A percentile compares a stretch with the other conserved stretches of the same genome.
phyloP scores from a whole-genome alignment of 148 eudicot genomes.

The Talinum fruticosum region DNA sequence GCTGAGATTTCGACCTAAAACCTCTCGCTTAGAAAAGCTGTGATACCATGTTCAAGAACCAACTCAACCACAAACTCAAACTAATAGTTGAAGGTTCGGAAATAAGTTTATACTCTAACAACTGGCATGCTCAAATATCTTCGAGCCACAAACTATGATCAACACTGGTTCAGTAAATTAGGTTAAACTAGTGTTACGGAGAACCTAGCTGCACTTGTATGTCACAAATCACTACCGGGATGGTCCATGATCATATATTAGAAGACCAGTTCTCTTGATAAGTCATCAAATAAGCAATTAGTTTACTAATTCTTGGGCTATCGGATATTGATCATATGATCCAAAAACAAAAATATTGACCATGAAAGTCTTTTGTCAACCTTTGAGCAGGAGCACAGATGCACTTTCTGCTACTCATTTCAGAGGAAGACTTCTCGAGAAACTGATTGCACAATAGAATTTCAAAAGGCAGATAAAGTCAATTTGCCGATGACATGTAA shows the following conservation, averaged over 20 bases:
- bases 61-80: too few relatives aligned
- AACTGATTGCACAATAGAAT: background rate
- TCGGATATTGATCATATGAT: too few relatives aligned
- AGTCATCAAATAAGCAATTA: background rate
- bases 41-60: too few relatives aligned
- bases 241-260: background rate
- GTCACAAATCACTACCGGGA: background rate
- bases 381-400: background rate
- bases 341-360: too few relatives aligned
- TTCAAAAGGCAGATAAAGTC: background rate
- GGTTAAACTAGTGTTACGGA: background rate
- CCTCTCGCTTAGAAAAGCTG: too few relatives aligned
- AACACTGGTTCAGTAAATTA: background rate
- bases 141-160: background rate
- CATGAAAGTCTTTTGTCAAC: background rate
- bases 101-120: too few relatives aligned
- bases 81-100: too few relatives aligned
- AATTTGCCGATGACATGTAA: background rate
- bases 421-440: background rate
- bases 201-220: too few relatives aligned
- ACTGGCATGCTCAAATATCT: background rate
- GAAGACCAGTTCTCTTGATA: background rate
- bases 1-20: too few relatives aligned
- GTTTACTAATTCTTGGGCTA: background rate
- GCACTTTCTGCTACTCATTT: background rate